Conservation (phyloP, 2,329 filamentous ascomycete species). For the Aphanocladium album region DNA sequence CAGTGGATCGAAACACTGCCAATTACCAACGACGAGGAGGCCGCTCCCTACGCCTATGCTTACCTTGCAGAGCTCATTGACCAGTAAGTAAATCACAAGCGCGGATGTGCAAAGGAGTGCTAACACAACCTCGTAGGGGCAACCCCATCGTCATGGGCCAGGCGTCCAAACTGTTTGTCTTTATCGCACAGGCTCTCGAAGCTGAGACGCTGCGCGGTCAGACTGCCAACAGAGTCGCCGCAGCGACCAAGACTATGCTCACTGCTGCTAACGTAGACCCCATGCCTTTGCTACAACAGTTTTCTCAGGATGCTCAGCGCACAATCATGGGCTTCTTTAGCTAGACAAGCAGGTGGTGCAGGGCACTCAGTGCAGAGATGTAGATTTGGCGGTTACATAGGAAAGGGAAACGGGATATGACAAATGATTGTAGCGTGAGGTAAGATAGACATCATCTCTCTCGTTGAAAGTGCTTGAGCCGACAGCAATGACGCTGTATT, state of each 20-base stretch:
- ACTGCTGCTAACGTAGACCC: conserved; percentile 69
- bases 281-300: conserved; percentile 66
- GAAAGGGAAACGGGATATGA: background rate
- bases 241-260: conserved; percentile 72
- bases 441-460: background rate
- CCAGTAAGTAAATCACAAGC: conserved; percentile 62
- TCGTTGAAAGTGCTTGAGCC: background rate
- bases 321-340: conserved; percentile 75
- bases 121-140: conserved; percentile 54
- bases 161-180: conserved; percentile 75
- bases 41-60: conserved; percentile 89
- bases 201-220: conserved; percentile 84
- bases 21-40: conserved; percentile 92
- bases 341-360: conserved; percentile 31
- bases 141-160: conserved; percentile 75
- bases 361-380: background rate
- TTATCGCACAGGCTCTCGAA: conserved; percentile 83
- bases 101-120: conserved; percentile 15
- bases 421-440: background rate
- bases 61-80: conserved; percentile 90
- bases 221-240: conserved; percentile 70
- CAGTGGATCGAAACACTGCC: conserved; percentile 90
- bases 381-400: background rate
- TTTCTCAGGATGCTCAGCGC: conserved; percentile 75
- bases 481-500: background rate